Evolutionary conservation across 2,329 filamentous ascomycete genomes (phyloP), one percentile per base, ranked within the genome.

Genomic region (Claviceps sp.): DNA sequence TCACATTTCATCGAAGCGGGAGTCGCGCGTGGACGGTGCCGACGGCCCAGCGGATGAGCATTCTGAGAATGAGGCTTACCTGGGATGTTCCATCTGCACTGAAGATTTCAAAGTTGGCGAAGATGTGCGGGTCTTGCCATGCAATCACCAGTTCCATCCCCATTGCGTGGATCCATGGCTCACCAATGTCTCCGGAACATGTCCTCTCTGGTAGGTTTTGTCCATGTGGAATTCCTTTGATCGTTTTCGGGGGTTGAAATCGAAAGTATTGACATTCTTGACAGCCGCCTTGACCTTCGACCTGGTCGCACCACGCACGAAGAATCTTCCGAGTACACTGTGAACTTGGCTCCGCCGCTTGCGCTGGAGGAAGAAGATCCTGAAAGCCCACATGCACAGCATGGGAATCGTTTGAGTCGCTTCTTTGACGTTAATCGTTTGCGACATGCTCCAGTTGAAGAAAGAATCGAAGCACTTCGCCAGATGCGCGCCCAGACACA

Each of bases 151-250:
- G 56, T 86, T 80, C 59, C 82, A 86, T 59, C 82, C 82, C 1
- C 70, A 72, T 46, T 86, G 82, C 58, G 76, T 86, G 52, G 82
- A 86, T 58, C 82, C 82, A 4, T 86, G 82, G 82, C 69, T 86
- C 44, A 69, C 85, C 55, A 83, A 85, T 52, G 77, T 86, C 11
- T 84, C 81, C 11, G 82, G 82, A 54, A 85, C 82, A 34, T 85
- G 82, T 63, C 82, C 82, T 18, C 63, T 85, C 54, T 85, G 82
- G 82, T 85, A 71, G 78, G 70, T 7, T 14, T 22, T 6, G 5
- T 1, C 14, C 37, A 5, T 41, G 3, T 38, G 24, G 18, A 34
- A 34, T 34, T 11, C 30, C 24, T 20, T 37, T 37, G 34, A 37
- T 46, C 5, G 13, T 26, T 11, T 13, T 46, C 13, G 46, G 30